Evolutionary conservation across 106 monocot genomes (phyloP).

Genomic region (Xerophyta viscosa): DNA sequence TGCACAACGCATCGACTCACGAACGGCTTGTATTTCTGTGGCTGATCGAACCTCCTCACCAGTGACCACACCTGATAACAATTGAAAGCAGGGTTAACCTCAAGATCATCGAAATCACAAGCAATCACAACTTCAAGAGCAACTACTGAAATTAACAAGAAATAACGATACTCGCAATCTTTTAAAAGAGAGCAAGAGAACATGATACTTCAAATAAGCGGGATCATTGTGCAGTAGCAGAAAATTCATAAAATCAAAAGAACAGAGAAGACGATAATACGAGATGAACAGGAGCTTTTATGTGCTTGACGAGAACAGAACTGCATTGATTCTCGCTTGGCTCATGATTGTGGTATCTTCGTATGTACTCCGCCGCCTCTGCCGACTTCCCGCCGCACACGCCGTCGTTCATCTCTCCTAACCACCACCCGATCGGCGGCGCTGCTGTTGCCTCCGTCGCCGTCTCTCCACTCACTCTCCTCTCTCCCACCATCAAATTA

Average conservation of each 20-base stretch:
- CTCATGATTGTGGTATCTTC: constrained; percentile 52
- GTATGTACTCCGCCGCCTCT: constrained; percentile 46
- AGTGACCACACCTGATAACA: constrained; percentile 5
- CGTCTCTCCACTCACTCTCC: background rate
- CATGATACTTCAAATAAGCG: no score
- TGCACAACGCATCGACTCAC: constrained; percentile 45
- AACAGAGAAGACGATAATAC: no score
- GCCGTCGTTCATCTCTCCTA: constrained; percentile 13
- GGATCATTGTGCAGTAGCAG: no score
- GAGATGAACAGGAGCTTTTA: constrained; percentile 70
- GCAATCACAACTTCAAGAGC: no score
- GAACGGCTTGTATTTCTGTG: constrained; percentile 64
- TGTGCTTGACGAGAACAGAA: constrained; percentile 57
- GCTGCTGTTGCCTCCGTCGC: no score
- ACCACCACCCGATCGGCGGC: no score
- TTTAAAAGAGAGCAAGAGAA: no score
- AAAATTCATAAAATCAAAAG: no score
- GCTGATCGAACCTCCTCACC: constrained; percentile 59
- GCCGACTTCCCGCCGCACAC: constrained; percentile 11
- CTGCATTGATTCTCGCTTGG: constrained; percentile 62
- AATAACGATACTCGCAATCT: no score
- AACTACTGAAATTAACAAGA: no score
- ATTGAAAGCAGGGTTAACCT: no score
- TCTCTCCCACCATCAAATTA: constrained; percentile 3
- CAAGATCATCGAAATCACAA: no score